Evolutionary conservation across 495 filamentous ascomycete genomes (phyloP), one percentile per base, ranked within the genome.

Genomic region (Hypoxylon lenormandii): DNA sequence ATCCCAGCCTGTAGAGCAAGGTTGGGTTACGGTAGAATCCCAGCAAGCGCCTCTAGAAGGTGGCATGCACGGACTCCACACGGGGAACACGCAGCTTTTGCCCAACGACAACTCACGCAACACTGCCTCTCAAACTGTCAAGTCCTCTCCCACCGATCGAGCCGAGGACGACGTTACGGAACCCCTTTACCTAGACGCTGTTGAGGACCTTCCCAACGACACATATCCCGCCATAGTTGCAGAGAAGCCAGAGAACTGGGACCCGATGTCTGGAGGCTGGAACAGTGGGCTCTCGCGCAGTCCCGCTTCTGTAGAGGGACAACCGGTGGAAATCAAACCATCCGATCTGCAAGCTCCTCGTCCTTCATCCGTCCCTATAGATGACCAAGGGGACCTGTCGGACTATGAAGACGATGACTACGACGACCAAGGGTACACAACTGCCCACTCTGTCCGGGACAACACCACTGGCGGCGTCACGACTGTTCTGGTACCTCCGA

Each of bases 371-470:
- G 36, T 54, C 4, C 28, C 53, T 0, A 22, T 48, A 46, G 61
- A 63, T n/a, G 47, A 70, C 21, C 45, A 49, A 5, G 38, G 43
- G 15, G 70, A 72, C 10, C 38, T 66, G 4, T 73, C 72, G 5
- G 69, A 92, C 26, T 89, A 90, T 13, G 90, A 93, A 5, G 86
- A 89, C 7, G 89, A 91, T 33, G 90, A 91, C 69, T 91, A 91
- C 59, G 90, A 92, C n/a, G 91, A 92, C 8, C 90, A 92, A 72
- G 92, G 89, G 2, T 94, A 92, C 73, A 88, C 88, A 18, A 93
- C 91, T 0, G 88, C 90, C 3, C 87, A 91, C 48, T 92, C 91
- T 6, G 87, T 87, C 68, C 84, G 88, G 8, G 92, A 94, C 61
- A 92, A 93, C 74, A 94, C 92, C 18, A 94, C 91, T 4, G 88